Conservation (phyloP, 2,329 filamentous ascomycete species). For the Microcera coccophila region DNA sequence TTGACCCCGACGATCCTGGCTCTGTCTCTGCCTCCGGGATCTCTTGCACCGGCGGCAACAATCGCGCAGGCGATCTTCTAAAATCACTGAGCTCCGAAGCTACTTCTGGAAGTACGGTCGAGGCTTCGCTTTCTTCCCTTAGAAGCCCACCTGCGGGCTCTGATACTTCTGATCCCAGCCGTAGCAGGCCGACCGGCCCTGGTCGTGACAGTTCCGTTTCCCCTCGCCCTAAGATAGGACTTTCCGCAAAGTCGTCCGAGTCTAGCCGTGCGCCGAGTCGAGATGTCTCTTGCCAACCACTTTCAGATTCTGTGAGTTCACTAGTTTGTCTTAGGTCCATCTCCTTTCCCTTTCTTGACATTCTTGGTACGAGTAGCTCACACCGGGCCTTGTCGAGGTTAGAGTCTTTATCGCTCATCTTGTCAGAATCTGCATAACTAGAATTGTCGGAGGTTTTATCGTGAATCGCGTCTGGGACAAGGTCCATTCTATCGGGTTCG, state of each 20-base stretch:
- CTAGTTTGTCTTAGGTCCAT: constrained; percentile 10
- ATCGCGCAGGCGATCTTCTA: constrained; percentile 40
- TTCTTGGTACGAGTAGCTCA: neutral
- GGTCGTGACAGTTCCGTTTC: constrained; percentile 16
- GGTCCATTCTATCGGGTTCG: neutral
- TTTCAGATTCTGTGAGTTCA: constrained; percentile 20
- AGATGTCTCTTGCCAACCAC: constrained; percentile 21
- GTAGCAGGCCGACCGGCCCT: constrained; percentile 27
- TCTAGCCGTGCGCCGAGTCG: constrained; percentile 23
- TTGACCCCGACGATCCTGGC: neutral
- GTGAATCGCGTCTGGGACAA: neutral
- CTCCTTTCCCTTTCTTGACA: constrained; percentile 8
- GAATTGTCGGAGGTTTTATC: neutral
- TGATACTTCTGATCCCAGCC: constrained; percentile 28
- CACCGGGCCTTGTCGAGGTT: neutral
- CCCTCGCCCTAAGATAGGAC: constrained; percentile 35
- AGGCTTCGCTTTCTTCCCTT: constrained; percentile 28
- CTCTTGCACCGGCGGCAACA: constrained; percentile 52
- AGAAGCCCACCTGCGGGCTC: constrained; percentile 30
- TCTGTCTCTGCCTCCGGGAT: constrained; percentile 38
- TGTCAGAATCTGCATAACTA: neutral
- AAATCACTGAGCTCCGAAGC: constrained; percentile 34
- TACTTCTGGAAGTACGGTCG: constrained; percentile 18
- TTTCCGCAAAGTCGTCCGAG: constrained; percentile 33
- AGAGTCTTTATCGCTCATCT: constrained; percentile 1